Evolutionary conservation across 169 alveolate genomes (phyloP).

Genomic region (Eimeria falciformis): DNA sequence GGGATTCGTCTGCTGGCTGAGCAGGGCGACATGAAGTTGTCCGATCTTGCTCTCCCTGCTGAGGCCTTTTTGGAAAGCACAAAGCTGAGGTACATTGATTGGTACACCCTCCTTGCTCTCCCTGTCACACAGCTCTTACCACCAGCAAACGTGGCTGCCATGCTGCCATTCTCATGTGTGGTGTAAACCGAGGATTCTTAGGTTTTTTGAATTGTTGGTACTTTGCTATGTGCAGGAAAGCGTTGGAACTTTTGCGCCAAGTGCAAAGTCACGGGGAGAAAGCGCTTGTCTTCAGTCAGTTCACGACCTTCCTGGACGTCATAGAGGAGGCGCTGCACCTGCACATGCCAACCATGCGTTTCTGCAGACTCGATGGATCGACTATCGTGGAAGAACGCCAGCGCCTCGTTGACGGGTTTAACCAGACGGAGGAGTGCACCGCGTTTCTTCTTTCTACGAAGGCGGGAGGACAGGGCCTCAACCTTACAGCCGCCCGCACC

Average conservation of each 20-base stretch:
- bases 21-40: slow-evolving; percentile 71
- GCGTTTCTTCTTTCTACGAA: slow-evolving; percentile 97
- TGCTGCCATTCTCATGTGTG: too few species aligned
- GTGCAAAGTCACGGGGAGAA: slow-evolving; percentile 85
- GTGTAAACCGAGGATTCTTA: too few species aligned
- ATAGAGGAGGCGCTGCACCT: slow-evolving; percentile 88
- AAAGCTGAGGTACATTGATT: slow-evolving; percentile 61
- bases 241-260: slow-evolving; percentile 81
- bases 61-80: slow-evolving; percentile 75
- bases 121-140: too few species aligned
- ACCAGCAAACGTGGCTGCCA: too few species aligned
- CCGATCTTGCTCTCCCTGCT: slow-evolving; percentile 56
- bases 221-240: slow-evolving; percentile 69
- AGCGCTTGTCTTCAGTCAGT: slow-evolving; percentile 94
- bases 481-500: slow-evolving; percentile 97
- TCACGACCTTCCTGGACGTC: slow-evolving; percentile 92
- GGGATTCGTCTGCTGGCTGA: slow-evolving; percentile 64
- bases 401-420: slow-evolving; percentile 86
- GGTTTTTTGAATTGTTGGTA: too few species aligned
- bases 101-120: not conserved
- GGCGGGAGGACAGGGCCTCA: slow-evolving; percentile 99
- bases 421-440: slow-evolving; percentile 88
- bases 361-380: slow-evolving; percentile 96
- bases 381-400: slow-evolving; percentile 96
- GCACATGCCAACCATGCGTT: slow-evolving; percentile 62